phyloP scores from a whole-genome alignment of 2,329 filamentous ascomycete species.

The Tolypocladium tropicale region DNA sequence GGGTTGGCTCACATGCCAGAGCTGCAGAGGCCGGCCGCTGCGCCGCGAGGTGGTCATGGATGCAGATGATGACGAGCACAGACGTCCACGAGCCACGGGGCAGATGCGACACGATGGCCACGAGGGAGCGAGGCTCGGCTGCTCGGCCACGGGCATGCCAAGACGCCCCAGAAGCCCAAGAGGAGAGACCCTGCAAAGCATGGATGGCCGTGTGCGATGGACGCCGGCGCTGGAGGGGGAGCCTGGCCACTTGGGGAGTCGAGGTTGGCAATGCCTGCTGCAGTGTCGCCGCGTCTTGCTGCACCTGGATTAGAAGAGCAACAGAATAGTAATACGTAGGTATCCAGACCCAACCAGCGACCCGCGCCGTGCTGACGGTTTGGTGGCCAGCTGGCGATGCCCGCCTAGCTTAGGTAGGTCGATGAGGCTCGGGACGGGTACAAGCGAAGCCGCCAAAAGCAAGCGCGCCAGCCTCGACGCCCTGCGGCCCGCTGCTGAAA shows the following conservation, averaged over 20 bases:
- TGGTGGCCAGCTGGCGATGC: too few species aligned
- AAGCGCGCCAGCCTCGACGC: neutral
- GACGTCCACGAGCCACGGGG: neutral
- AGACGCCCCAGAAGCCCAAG: conserved; percentile 1
- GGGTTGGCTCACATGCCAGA: conserved; percentile 1
- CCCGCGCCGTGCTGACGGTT: too few species aligned
- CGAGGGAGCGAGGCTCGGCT: conserved; percentile 1
- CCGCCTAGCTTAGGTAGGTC: too few species aligned
- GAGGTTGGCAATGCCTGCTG: neutral
- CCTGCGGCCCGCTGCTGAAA: neutral
- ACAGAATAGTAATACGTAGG: neutral
- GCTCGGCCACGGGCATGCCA: conserved; percentile 1
- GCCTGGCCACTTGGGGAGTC: neutral
- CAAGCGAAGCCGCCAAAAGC: neutral
- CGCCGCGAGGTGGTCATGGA: conserved; percentile 1
- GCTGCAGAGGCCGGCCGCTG: neutral
- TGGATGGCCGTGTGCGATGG: neutral
- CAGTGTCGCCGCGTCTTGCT: neutral
- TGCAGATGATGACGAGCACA: neutral
- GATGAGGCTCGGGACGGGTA: neutral
- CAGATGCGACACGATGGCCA: neutral
- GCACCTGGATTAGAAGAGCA: neutral
- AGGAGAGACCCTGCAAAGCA: neutral
- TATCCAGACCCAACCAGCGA: too few species aligned
- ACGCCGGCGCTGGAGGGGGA: neutral